Evolutionary conservation across 495 filamentous ascomycete species (phyloP), one percentile per base, ranked within the genome.

Genomic region (Diplogelasinospora grovesii): DNA sequence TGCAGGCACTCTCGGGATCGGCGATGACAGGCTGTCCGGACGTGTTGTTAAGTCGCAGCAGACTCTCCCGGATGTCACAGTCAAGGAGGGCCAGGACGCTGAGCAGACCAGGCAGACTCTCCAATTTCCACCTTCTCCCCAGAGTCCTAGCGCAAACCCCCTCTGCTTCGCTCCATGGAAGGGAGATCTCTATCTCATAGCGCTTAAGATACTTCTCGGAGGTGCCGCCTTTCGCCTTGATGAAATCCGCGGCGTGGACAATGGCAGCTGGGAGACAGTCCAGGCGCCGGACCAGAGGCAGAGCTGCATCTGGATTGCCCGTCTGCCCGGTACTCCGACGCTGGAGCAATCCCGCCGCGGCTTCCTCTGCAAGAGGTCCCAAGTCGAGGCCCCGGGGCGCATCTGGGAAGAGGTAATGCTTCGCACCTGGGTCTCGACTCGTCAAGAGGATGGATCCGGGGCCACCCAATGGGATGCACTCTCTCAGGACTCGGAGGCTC

Each of bases 381-480:
- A 37, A 26, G n/a, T 37, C 35, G 2, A 37, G 24, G 21, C 35
- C 35, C n/a, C n/a, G n/a, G n/a, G n/a, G n/a, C 5, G 19, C 8
- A 4, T 37, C 5, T 13, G 21, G 22, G 2, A 14, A 13, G 20
- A 37, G 22, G 13, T 24, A 37, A 16, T 37, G 35, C 11, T 37
- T 37, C 1, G 35, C 35, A 13, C 3, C 8, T 3, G 35, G 35
- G 13, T 37, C 35, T 26, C 35, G 35, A 37, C 35, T 37, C 8
- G 35, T 37, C 8, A 37, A 25, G n/a, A 37, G 22, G 22, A 37
- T 8, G 20, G 35, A 37, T 5, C 35, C 35, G 4, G 35, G 20
- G 11, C 35, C 35, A 13, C 11, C 8, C 3, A 25, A 4, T 14
- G 35, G 35, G 22, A 25, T 26, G 16, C 18, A 37, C 8, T 37